These are phyloP conservation scores for Sedum album DNA, from an alignment of 164 flowering plant genomes.

Conservation along the genomic window DNA sequence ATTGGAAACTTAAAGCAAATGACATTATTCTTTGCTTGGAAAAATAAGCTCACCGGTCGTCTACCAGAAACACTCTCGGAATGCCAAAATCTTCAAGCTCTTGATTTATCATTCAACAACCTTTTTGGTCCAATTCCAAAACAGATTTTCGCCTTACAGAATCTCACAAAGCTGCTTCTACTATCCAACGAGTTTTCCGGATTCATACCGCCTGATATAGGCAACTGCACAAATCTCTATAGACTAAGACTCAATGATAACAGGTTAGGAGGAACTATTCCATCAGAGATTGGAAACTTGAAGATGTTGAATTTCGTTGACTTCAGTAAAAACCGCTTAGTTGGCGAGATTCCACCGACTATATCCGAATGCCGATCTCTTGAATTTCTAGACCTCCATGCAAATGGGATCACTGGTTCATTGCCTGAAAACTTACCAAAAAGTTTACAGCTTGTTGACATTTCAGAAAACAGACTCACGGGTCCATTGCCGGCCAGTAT, in stretches of 20 bases:
- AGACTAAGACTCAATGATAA: conserved; percentile 56
- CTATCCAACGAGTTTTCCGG: conserved; percentile 78
- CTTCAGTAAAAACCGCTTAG: conserved; percentile 53
- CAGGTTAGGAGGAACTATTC: conserved; percentile 60
- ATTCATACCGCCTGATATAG: conserved; percentile 71
- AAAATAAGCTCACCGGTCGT: conserved; percentile 61
- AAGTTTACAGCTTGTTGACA: conserved; percentile 57
- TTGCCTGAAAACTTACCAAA: conserved; percentile 52
- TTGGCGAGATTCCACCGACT: conserved; percentile 60
- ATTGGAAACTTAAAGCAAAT: conserved; percentile 58
- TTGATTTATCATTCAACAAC: conserved; percentile 78
- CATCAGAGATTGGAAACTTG: conserved; percentile 70
- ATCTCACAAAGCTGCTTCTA: conserved; percentile 79
- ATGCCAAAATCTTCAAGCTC: conserved; percentile 68
- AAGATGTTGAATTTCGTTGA: conserved; percentile 65
- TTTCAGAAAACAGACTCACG: conserved; percentile 65
- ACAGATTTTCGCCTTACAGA: conserved; percentile 50
- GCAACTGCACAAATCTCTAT: conserved; percentile 63
- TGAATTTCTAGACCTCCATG: conserved; percentile 76
- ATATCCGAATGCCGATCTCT: conserved; percentile 55
- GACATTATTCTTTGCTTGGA: conserved; percentile 79
- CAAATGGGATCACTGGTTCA: conserved; percentile 57
- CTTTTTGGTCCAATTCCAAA: conserved; percentile 66
- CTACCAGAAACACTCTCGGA: conserved; percentile 62
- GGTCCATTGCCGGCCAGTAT: conserved; percentile 43